Conservation (phyloP, 1,284 basidiomycete species). For the Agroathelia rolfsii region DNA sequence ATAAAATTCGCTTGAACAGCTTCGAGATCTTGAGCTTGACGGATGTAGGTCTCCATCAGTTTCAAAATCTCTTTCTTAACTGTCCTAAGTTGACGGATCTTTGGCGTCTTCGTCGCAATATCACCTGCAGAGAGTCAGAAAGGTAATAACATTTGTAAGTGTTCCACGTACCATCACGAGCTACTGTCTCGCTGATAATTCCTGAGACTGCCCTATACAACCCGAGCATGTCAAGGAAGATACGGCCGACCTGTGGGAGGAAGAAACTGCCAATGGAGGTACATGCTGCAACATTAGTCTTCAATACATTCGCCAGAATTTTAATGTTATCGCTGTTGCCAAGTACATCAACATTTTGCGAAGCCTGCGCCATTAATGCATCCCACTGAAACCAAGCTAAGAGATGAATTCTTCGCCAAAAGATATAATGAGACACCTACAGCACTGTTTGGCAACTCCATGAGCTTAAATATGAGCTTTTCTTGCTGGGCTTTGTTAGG, state of each 20-base stretch:
- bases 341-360: constrained; percentile 88
- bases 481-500: constrained; percentile 97
- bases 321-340: constrained; percentile 92
- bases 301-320: constrained; percentile 93
- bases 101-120: constrained; percentile 95
- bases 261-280: constrained; percentile 97
- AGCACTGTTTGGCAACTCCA: constrained; percentile 96
- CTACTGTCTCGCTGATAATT: constrained; percentile 94
- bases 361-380: constrained; percentile 92
- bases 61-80: constrained; percentile 99
- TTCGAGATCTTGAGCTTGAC: constrained; percentile 93
- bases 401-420: constrained; percentile 4
- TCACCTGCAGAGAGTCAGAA: constrained; percentile 40
- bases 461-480: constrained; percentile 88
- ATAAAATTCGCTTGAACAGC: constrained; percentile 88
- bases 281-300: constrained; percentile 98
- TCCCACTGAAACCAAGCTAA: constrained; percentile 67
- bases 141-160: constrained; percentile 1
- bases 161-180: constrained; percentile 59
- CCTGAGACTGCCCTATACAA: constrained; percentile 96
- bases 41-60: constrained; percentile 96
- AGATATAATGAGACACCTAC: constrained; percentile 33
- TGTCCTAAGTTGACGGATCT: constrained; percentile 88
- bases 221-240: constrained; percentile 98
- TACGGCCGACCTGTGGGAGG: constrained; percentile 89